A percentile compares a stretch with the other conserved stretches of the same genome.
phyloP scores from a whole-genome alignment of 768 basidiomycete genomes.

The Russula lepida region DNA sequence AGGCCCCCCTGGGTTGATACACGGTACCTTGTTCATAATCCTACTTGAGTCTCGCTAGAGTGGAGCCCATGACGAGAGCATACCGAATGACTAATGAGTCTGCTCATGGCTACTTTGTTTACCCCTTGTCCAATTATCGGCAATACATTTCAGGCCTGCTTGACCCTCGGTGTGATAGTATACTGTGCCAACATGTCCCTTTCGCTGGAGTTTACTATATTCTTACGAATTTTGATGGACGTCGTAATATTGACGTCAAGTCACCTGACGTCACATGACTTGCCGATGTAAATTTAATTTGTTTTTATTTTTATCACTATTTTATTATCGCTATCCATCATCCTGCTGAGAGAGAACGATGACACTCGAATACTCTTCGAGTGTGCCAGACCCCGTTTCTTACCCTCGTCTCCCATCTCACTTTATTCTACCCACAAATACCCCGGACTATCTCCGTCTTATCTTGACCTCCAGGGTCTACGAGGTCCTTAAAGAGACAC shows the following conservation, averaged over 20 bases:
- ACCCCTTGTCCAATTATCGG: not conserved
- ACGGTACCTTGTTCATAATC: not conserved
- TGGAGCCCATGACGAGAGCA: not conserved
- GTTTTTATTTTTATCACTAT: not conserved
- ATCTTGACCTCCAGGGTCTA: slow-evolving; percentile 89
- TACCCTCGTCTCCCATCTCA: slow-evolving; percentile 66
- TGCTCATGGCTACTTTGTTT: not conserved
- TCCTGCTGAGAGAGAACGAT: slow-evolving; percentile 25
- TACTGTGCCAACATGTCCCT: not conserved
- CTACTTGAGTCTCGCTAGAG: not conserved
- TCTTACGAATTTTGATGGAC: no score
- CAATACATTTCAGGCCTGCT: not conserved
- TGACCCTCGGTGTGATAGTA: not conserved
- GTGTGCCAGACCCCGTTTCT: slow-evolving; percentile 52
- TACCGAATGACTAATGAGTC: not conserved
- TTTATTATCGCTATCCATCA: no score
- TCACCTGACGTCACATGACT: slow-evolving; percentile 18
- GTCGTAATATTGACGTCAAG: slow-evolving; percentile 10
- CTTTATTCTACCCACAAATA: slow-evolving; percentile 51
- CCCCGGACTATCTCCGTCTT: slow-evolving; percentile 82
- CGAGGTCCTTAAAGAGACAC: slow-evolving; percentile 82
- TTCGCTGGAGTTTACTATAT: no score
- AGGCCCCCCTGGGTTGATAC: not conserved
- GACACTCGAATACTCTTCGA: slow-evolving; percentile 60
- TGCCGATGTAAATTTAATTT: not conserved